A percentile compares a stretch with the other conserved stretches of the same genome.
Conservation (phyloP, 2,329 filamentous ascomycete species). For the Bipolaris sorokiniana region DNA sequence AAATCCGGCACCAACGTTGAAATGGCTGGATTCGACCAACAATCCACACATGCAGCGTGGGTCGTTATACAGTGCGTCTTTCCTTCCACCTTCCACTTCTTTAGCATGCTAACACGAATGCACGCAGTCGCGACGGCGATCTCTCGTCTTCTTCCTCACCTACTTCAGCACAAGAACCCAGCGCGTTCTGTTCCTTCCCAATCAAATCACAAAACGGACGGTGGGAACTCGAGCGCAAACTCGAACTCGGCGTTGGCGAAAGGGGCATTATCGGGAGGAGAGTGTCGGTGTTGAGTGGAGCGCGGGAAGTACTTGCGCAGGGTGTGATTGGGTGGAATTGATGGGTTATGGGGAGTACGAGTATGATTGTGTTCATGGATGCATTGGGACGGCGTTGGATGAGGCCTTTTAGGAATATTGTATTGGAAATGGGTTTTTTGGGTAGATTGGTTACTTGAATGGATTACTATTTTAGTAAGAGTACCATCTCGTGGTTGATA, state of each 20-base stretch:
- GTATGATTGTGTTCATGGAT: no score
- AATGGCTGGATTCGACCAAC: constrained; percentile 29
- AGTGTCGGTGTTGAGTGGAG: constrained; percentile 38
- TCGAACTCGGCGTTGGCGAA: constrained; percentile 29
- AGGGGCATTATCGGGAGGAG: constrained; percentile 43
- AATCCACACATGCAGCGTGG: constrained; percentile 15
- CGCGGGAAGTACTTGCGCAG: constrained; percentile 33
- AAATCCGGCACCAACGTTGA: constrained; percentile 35
- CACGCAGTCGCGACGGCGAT: constrained; percentile 38
- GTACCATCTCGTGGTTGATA: no score
- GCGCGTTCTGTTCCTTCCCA: constrained; percentile 36
- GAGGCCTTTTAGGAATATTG: no score
- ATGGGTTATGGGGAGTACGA: not conserved
- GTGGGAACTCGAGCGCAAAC: no score
- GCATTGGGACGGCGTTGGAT: not conserved
- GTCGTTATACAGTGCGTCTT: constrained; percentile 41
- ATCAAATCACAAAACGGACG: not conserved
- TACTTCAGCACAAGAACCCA: no score
- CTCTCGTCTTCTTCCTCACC: constrained; percentile 19
- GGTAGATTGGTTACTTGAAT: no score
- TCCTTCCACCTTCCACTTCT: not conserved
- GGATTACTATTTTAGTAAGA: no score
- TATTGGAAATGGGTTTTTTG: no score
- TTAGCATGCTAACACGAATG: not conserved
- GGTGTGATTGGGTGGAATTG: constrained; percentile 48